Conservation (phyloP, 306 rosid species). For the Trifolium subterraneum region DNA sequence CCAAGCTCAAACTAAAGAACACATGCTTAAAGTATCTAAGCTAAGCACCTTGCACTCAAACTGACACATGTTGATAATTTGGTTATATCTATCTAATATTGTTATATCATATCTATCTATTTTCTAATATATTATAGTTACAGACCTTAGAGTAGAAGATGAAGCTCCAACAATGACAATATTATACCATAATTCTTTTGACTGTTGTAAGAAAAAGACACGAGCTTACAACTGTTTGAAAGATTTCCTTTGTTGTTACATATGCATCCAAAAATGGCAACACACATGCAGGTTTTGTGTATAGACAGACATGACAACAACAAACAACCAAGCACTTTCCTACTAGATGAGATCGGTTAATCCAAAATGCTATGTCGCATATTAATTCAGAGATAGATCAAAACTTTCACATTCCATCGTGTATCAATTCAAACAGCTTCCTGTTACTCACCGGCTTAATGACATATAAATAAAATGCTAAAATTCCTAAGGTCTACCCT, state of each 20-base stretch:
- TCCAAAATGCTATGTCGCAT: background rate
- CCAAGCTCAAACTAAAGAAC: background rate
- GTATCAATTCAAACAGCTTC: background rate
- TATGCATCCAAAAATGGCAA: background rate
- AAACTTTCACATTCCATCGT: background rate
- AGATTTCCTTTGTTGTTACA: background rate
- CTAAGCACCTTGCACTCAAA: background rate
- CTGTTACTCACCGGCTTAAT: background rate
- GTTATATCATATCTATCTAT: too few species aligned
- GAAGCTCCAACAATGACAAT: background rate
- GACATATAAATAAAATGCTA: background rate
- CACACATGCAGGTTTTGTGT: background rate
- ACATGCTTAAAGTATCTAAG: background rate
- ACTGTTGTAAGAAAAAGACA: background rate
- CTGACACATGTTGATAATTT: background rate
- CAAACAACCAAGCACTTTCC: background rate
- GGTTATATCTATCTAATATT: too few species aligned
- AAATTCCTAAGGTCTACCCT: background rate
- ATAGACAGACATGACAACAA: background rate
- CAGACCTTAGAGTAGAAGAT: background rate
- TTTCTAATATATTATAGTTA: too few species aligned
- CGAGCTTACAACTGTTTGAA: background rate
- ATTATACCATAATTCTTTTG: background rate
- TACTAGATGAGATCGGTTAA: background rate
- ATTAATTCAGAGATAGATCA: background rate